Conservation (phyloP, 345 rosid species). For the Aurinia saxatilis region DNA sequence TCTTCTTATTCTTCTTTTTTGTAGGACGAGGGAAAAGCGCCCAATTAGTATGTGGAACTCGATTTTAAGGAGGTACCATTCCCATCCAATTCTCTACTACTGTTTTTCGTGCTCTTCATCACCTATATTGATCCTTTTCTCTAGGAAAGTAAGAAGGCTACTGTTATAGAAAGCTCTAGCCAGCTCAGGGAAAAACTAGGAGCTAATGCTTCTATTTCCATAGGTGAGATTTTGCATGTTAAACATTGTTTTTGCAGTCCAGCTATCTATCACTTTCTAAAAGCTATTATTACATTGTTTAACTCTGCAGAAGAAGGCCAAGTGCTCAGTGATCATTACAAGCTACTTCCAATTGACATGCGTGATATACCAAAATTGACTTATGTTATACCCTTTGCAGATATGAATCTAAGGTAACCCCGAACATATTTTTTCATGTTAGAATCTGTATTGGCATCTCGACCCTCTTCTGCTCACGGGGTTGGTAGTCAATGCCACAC, state of each 20-base stretch:
- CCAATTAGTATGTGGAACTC: constrained; percentile 78
- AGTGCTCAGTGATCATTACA: constrained; percentile 83
- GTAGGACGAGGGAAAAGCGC: constrained; percentile 86
- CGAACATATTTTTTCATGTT: constrained; percentile 16
- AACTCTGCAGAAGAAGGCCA: constrained; percentile 73
- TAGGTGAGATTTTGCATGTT: constrained; percentile 47
- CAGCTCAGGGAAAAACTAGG: constrained; percentile 74
- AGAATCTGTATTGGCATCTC: too few relatives aligned
- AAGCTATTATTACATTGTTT: too few relatives aligned
- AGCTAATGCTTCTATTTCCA: constrained; percentile 58
- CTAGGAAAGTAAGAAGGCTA: constrained; percentile 84
- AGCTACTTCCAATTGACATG: constrained; percentile 83
- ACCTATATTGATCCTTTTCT: too few relatives aligned
- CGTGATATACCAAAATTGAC: constrained; percentile 63
- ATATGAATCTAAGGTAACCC: constrained; percentile 92
- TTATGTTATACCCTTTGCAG: constrained; percentile 60
- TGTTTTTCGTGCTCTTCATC: too few relatives aligned
- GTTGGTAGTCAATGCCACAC: too few relatives aligned
- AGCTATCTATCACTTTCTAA: too few relatives aligned
- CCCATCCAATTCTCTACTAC: too few relatives aligned
- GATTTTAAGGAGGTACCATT: constrained; percentile 98
- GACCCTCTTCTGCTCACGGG: too few relatives aligned
- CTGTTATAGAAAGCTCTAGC: constrained; percentile 52
- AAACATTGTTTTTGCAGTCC: too few relatives aligned
- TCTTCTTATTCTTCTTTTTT: constrained; percentile 1